phyloP scores from a whole-genome alignment of 208 protist genomes.

The Trypanosoma theileri region DNA sequence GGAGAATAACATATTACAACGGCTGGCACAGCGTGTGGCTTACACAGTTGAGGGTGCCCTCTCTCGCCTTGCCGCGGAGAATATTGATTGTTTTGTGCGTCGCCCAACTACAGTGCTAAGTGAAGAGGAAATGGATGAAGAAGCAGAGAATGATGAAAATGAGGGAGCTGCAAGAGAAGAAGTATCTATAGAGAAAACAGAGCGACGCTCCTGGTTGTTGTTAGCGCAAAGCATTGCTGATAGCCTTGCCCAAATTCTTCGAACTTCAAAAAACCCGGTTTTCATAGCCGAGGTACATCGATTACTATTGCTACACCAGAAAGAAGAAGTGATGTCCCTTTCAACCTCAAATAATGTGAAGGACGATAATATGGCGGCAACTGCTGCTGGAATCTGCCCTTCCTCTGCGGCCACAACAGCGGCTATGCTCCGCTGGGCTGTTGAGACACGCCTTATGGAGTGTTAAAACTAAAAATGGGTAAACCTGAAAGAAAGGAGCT shows the following conservation, averaged over 20 bases:
- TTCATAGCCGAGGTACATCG: slow-evolving; percentile 64
- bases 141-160: neutral
- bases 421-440: slow-evolving; percentile 30
- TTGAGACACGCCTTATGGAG: slow-evolving; percentile 30
- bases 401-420: slow-evolving; percentile 10
- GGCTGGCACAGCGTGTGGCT: slow-evolving; percentile 35
- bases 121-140: neutral
- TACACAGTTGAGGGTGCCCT: slow-evolving; percentile 36
- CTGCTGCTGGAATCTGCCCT: neutral
- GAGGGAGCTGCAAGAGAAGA: neutral
- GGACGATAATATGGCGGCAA: neutral
- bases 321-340: neutral
- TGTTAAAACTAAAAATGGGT: neutral
- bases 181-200: neutral
- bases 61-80: slow-evolving; percentile 38
- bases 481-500: neutral
- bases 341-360: neutral
- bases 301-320: slow-evolving; percentile 34
- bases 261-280: slow-evolving; percentile 38
- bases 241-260: slow-evolving; percentile 54
- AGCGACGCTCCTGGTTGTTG: slow-evolving; percentile 25
- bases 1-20: neutral
- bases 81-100: slow-evolving; percentile 52
- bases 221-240: slow-evolving; percentile 57
- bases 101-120: neutral